Evolutionary conservation across 768 basidiomycete genomes (phyloP).

Genomic region (Trametopsis cervina): DNA sequence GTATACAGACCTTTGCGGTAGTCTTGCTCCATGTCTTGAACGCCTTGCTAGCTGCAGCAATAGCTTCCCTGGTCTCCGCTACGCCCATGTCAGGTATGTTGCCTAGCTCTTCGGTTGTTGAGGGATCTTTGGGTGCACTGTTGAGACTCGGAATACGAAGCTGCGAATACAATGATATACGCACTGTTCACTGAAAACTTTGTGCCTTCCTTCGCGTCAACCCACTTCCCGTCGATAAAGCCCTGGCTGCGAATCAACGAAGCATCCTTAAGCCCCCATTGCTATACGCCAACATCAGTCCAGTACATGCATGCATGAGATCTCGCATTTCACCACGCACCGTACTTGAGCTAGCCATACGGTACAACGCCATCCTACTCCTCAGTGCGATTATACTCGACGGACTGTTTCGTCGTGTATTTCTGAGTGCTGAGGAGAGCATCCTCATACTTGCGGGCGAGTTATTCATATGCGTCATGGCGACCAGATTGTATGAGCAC

Average conservation of each 20-base stretch:
- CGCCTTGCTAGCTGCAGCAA: constrained; percentile 71
- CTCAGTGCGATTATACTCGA: not conserved
- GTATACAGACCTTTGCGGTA: constrained; percentile 64
- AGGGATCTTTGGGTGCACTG: constrained; percentile 57
- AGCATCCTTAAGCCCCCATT: constrained; percentile 77
- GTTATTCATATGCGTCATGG: not conserved
- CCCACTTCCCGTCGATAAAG: constrained; percentile 81
- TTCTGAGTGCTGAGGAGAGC: constrained; percentile 1
- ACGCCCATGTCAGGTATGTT: constrained; percentile 86
- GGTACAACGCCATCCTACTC: not conserved
- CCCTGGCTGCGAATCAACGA: constrained; percentile 69
- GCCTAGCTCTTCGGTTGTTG: constrained; percentile 77
- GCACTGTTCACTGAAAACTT: constrained; percentile 73
- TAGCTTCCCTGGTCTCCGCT: constrained; percentile 77
- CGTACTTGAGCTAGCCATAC: constrained; percentile 10
- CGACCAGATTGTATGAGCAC: not conserved
- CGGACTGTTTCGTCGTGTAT: not conserved
- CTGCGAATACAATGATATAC: constrained; percentile 20
- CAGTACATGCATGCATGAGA: not conserved
- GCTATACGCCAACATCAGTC: not conserved
- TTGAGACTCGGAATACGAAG: not conserved
- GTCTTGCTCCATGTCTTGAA: constrained; percentile 85
- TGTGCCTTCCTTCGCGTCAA: constrained; percentile 67
- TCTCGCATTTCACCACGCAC: constrained; percentile 1
- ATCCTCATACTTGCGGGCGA: not conserved